Percentiles rank a stretch among this genome's conserved stretches.
Conservation (phyloP, 129 eudicot genomes). For the Lactuca saligna region DNA sequence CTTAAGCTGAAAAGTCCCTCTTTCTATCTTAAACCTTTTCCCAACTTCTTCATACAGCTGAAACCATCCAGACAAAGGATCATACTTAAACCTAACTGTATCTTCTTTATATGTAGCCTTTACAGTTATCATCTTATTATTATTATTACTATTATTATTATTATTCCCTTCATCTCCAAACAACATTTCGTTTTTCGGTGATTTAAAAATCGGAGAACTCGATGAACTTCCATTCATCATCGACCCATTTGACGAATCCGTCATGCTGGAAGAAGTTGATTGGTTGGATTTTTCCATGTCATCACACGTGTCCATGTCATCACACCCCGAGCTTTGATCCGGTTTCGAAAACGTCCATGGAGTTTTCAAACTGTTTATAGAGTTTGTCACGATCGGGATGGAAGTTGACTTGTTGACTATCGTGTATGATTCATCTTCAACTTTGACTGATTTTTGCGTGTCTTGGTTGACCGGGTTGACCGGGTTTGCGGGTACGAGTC, state of each 20-base stretch:
- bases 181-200: constrained; percentile 25
- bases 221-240: constrained; percentile 64
- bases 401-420: constrained; percentile 30
- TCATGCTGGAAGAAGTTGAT: constrained; percentile 62
- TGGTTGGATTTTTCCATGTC: constrained; percentile 47
- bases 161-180: constrained; percentile 46
- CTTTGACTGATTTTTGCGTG: constrained; percentile 41
- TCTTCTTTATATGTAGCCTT: constrained; percentile 78
- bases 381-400: constrained; percentile 25
- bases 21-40: constrained; percentile 67
- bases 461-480: constrained; percentile 44
- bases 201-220: constrained; percentile 48
- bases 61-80: constrained; percentile 60
- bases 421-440: constrained; percentile 41
- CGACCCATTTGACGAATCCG: constrained; percentile 72
- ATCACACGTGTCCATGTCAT: constrained; percentile 29
- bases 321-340: constrained; percentile 31
- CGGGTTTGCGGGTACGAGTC: constrained; percentile 61
- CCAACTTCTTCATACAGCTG: constrained; percentile 85
- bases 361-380: constrained; percentile 26
- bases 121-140: constrained; percentile 37
- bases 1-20: constrained; percentile 78
- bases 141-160: constrained; percentile 25
- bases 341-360: constrained; percentile 39
- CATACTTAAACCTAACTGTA: constrained; percentile 70